Evolutionary conservation across 2,329 filamentous ascomycete genomes (phyloP).

Genomic region (Anthostomella pinea): DNA sequence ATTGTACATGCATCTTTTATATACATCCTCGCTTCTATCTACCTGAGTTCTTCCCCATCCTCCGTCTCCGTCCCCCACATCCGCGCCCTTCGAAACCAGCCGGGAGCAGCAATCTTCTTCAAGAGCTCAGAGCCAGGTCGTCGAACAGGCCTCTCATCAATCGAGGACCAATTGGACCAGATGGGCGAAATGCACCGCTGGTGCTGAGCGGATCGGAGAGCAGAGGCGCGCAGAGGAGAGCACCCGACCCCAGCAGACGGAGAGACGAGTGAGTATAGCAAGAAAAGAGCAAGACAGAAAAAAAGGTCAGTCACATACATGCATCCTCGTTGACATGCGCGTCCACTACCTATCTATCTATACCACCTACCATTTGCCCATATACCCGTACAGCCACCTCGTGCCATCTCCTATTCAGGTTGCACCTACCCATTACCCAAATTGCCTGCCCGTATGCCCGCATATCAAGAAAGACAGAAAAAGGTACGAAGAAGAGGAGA

Average conservation of each 20-base stretch:
- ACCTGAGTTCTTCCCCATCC: constrained; percentile 6
- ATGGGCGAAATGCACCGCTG: constrained; percentile 20
- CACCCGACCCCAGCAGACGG: too few relatives aligned
- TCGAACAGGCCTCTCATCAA: constrained; percentile 27
- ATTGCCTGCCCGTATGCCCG: too few relatives aligned
- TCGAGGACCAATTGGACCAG: constrained; percentile 28
- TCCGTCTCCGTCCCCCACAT: constrained; percentile 5
- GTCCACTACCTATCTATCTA: too few relatives aligned
- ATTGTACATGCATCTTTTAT: constrained; percentile 21
- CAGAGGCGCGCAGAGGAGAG: constrained; percentile 21
- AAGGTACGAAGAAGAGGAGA: constrained; percentile 2
- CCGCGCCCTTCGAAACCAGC: constrained; percentile 12
- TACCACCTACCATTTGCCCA: too few relatives aligned
- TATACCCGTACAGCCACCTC: too few relatives aligned
- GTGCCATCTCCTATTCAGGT: too few relatives aligned
- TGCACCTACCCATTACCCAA: too few relatives aligned
- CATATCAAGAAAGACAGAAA: neutral
- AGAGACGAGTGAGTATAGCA: too few relatives aligned
- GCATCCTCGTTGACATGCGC: too few relatives aligned
- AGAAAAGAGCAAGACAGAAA: too few relatives aligned
- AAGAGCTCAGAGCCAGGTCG: too few relatives aligned
- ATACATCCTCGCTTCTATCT: constrained; percentile 12
- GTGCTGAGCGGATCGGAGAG: constrained; percentile 18
- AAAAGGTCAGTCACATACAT: neutral
- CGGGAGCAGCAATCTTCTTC: too few relatives aligned